Base-by-base conservation (phyloP, 768 basidiomycete species). In the Xerocomellus amylosporus region DNA sequence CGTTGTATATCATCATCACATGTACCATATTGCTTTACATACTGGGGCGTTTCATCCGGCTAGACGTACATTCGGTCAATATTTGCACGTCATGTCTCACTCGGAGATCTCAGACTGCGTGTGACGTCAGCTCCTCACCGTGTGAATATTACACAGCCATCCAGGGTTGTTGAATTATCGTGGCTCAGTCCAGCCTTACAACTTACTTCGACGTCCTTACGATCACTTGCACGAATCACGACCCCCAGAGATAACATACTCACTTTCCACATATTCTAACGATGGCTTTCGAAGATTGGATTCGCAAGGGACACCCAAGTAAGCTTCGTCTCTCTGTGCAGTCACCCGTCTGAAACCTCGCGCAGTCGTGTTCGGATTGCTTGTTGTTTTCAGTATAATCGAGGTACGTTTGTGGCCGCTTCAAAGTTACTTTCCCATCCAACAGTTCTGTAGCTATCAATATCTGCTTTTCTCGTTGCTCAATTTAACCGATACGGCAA, bases 401-500 rank as follows among this genome's bases (percentile, higher is more conserved):
- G 82, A 88, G 75, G 88, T 85, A 49, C 17, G 74, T 60, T 15
- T 12, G 3, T 37, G 9, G 10, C 10, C 33, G 20, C 20, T 31
- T 44, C 46, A 17, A 15, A 41, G 8, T 33, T 5, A 6, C 31
- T 2, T 10, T 20, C 7, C 45, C 12, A 48, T 47, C 15, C 4
- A 50, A 49, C 2, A 0, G 33, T 15, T 38, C 14, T 19, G 24
- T 56, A 90, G 87, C 76, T 90, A 61, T 73, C 82, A 24, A 81
- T 90, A 58, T 77, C 90, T 4, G 85, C 88, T 5, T 93, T 86
- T 82, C 76, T 93, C 41, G 78, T 80, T 8, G 73, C 84, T 14
- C 76, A 73, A 41, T 92, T 82, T 74, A 82, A 85, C 67, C 52
- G 69, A 28, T 74, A 78, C 58, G 75, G 81, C 70, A 77, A 87